Base-by-base conservation (phyloP, 192 early-diverging fungal species). In the Podila verticillata region DNA sequence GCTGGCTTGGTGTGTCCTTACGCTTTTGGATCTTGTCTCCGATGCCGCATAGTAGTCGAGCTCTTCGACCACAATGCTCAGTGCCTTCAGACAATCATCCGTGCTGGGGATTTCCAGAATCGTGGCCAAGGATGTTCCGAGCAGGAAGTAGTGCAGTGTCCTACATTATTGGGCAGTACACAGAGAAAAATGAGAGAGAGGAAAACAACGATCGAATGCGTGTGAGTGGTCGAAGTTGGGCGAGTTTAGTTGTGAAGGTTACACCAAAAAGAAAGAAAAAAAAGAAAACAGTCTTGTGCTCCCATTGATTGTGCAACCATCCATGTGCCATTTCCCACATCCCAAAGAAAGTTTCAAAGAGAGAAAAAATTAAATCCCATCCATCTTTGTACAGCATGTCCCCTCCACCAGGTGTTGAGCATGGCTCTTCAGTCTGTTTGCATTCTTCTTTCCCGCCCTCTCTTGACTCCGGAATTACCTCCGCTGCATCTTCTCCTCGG, bases 401-500 rank as follows among this genome's bases (percentile, higher is more conserved):
- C 39, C 39, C 39, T 17, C 39, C 12, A 44, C 13, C 2, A 44
- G 3, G 6, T 15, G 39, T 44, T 39, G 36, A 39, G 10, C 36
- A 12, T 39, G 36, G 36, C 7, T 4, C 39, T 15, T n/a, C n/a
- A n/a, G n/a, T n/a, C n/a, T 15, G 13, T 15, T 44, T 44, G 15
- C 39, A n/a, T n/a, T 44, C 39, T 44, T 2, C 15, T 39, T 15
- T 44, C 39, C 39, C 39, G 12, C 39, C 31, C 17, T 62, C 3
- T 34, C 20, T 20, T 3, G 7, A 15, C 32, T 61, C 35, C 32
- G 32, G 20, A 13, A 32, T 70, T 80, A 80, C 75, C 75, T 71
- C 44, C 69, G 64, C 26, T 80, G 70, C 63, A 72, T 63, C 32
- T 66, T 80, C 9, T 80, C 75, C 13, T 80, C 75, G 9, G 69